A percentile compares a stretch with the other conserved stretches of the same genome.
Evolutionary conservation across 2,329 filamentous ascomycete genomes (phyloP).

Genomic region (Exophiala lecanii-corni): DNA sequence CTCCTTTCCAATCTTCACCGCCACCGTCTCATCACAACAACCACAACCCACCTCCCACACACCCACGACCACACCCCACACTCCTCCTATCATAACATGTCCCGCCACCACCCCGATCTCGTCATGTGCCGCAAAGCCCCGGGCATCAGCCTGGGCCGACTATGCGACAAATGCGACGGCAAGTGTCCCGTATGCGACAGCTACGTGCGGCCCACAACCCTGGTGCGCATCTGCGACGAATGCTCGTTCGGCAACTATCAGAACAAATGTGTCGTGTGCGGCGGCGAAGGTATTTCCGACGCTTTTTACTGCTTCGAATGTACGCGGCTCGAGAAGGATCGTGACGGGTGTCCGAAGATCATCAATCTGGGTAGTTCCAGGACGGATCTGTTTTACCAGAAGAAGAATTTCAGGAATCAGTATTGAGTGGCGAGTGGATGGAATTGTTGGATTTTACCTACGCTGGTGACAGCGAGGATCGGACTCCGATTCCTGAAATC

Average conservation of each 20-base stretch:
- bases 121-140: constrained; percentile 99
- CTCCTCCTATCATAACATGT: constrained; percentile 54
- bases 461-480: no score
- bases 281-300: constrained; percentile 95
- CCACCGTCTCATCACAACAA: background rate
- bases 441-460: background rate
- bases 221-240: constrained; percentile 98
- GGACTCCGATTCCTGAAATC: no score
- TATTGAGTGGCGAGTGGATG: no score
- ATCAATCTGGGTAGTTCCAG: constrained; percentile 94
- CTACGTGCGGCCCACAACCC: constrained; percentile 94
- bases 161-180: constrained; percentile 99
- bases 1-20: no score
- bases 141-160: constrained; percentile 94
- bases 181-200: constrained; percentile 99
- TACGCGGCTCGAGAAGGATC: constrained; percentile 91
- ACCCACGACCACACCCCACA: background rate
- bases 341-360: constrained; percentile 98
- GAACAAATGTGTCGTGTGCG: constrained; percentile 99
- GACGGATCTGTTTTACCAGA: constrained; percentile 82
- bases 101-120: constrained; percentile 93
- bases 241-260: constrained; percentile 99
- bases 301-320: constrained; percentile 99
- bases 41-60: background rate
- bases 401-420: constrained; percentile 65